Conservation (phyloP, 306 rosid genomes). For the Datisca glomerata region DNA sequence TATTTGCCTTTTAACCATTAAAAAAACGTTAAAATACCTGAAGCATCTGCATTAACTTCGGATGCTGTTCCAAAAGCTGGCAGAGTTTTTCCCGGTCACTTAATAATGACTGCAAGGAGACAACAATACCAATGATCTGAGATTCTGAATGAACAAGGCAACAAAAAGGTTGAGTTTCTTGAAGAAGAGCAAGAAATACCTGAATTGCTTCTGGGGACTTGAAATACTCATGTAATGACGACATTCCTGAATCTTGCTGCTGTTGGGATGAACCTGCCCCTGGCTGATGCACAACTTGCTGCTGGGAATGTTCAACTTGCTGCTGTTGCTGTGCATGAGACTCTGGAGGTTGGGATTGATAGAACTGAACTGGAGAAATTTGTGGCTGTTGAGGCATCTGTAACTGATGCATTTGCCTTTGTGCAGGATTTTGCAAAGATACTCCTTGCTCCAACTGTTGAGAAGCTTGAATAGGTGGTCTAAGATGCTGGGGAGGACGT, state of each 20-base stretch:
- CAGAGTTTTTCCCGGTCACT: conserved; percentile 88
- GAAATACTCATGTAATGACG: conserved; percentile 80
- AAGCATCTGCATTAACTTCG: conserved; percentile 97
- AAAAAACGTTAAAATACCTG: too few species aligned
- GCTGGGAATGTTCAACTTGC: conserved; percentile 50
- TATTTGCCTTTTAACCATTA: too few species aligned
- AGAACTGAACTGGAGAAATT: conserved; percentile 56
- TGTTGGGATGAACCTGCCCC: conserved; percentile 41
- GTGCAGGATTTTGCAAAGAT: conserved; percentile 43
- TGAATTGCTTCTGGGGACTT: conserved; percentile 97
- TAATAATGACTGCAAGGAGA: conserved; percentile 68
- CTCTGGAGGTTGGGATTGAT: conserved; percentile 55
- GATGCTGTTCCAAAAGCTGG: conserved; percentile 98
- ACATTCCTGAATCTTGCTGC: conserved; percentile 65
- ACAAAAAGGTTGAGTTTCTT: not conserved
- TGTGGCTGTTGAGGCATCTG: conserved; percentile 76
- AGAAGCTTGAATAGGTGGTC: conserved; percentile 71
- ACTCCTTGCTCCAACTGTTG: conserved; percentile 64
- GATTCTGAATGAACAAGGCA: not conserved
- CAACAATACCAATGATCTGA: conserved; percentile 1
- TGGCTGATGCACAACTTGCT: conserved; percentile 18
- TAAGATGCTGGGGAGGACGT: conserved; percentile 81
- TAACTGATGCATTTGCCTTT: conserved; percentile 36
- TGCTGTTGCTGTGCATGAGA: conserved; percentile 37
- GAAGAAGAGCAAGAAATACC: conserved; percentile 26